Conservation (phyloP, 257 asterid genomes). For the Solanum acaule region DNA sequence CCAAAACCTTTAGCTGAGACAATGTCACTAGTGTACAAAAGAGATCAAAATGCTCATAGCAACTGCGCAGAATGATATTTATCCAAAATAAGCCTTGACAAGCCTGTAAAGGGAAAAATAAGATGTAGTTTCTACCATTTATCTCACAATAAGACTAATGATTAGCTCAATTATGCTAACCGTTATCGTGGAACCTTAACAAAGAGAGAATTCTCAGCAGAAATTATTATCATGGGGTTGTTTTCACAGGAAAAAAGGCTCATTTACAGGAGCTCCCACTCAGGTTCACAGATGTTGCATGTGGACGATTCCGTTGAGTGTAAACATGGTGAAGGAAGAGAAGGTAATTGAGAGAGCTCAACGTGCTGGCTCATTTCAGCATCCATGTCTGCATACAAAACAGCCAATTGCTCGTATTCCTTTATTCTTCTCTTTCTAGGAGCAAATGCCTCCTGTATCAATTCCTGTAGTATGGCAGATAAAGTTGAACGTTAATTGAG, state of each 20-base stretch:
- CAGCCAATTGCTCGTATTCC: conserved; percentile 60
- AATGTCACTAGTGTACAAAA: not conserved
- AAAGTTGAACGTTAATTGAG: not conserved
- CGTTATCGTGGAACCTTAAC: not conserved
- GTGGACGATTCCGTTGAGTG: conserved; percentile 7
- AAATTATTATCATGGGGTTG: not conserved
- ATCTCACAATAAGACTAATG: not conserved
- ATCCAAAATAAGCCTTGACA: not conserved
- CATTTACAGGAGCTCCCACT: conserved; percentile 60
- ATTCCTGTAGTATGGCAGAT: conserved; percentile 22
- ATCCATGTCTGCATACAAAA: conserved; percentile 57
- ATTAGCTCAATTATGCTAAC: not conserved
- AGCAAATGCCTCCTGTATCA: conserved; percentile 49
- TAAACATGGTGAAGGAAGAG: conserved; percentile 5
- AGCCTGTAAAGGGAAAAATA: not conserved
- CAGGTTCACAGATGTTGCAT: conserved; percentile 31
- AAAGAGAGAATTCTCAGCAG: not conserved
- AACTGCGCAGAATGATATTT: not conserved
- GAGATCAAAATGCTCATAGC: not conserved
- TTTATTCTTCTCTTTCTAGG: conserved; percentile 59
- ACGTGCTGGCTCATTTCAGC: conserved; percentile 17
- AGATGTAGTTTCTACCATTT: not conserved
- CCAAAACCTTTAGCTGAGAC: not conserved
- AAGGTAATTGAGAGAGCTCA: conserved; percentile 11
- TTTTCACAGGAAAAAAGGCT: not conserved